Conservation (phyloP, 83 land plant species). For the Diphasiastrum complanatum region DNA sequence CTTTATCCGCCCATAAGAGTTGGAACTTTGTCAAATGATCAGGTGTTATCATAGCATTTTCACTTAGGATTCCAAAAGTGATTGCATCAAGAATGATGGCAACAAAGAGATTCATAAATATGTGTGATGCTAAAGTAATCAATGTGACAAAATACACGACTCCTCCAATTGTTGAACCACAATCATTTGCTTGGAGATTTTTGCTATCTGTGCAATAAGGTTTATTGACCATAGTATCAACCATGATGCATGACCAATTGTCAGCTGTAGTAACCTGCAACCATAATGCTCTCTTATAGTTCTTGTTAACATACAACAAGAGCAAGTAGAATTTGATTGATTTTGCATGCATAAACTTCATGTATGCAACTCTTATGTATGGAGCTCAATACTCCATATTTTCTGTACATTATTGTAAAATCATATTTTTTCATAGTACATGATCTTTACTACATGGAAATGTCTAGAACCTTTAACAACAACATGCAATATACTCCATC, state of each 20-base stretch:
- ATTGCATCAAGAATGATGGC: slow-evolving; percentile 38
- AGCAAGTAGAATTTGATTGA: neutral
- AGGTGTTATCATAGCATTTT: slow-evolving; percentile 36
- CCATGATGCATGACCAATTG: slow-evolving; percentile 37
- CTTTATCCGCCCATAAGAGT: slow-evolving; percentile 21
- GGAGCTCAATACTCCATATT: no score
- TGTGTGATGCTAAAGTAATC: slow-evolving; percentile 27
- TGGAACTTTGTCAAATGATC: slow-evolving; percentile 20
- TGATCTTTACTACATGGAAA: no score
- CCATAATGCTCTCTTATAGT: neutral
- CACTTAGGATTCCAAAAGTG: slow-evolving; percentile 37
- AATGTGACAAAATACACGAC: slow-evolving; percentile 23
- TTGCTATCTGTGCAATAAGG: slow-evolving; percentile 22
- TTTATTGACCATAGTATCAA: slow-evolving; percentile 15
- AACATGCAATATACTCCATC: no score
- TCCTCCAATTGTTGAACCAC: slow-evolving; percentile 21
- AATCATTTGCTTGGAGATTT: slow-evolving; percentile 13
- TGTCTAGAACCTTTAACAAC: no score
- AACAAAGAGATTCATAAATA: slow-evolving; percentile 37
- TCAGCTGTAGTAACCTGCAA: slow-evolving; percentile 34
- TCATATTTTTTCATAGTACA: no score
- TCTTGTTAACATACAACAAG: neutral
- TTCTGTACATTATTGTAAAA: no score
- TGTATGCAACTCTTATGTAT: no score
- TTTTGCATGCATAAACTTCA: no score